Conservation (phyloP, 441 rosid genomes). For the Bocquillonia castaneifolia region DNA sequence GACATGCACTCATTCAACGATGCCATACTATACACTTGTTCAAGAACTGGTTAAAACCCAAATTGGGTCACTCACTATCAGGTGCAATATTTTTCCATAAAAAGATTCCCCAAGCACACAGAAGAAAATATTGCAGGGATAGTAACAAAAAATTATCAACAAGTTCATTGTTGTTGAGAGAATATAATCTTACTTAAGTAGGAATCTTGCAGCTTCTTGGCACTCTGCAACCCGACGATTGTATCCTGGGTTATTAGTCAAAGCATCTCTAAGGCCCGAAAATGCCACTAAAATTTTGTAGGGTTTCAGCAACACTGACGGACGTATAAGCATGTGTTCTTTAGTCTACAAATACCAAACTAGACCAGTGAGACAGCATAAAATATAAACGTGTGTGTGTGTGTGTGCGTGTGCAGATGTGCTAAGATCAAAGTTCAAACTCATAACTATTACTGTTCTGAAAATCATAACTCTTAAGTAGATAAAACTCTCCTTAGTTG, state of each 20-base stretch:
- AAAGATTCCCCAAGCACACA: background rate
- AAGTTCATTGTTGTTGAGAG: background rate
- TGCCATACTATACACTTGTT: background rate
- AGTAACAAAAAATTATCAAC: background rate
- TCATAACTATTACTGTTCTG: no score
- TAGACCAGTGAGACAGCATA: constrained; percentile 30
- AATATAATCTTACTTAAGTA: constrained; percentile 50
- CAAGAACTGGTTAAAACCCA: background rate
- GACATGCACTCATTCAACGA: no score
- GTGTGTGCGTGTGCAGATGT: no score
- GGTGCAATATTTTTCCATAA: background rate
- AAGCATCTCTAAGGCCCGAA: constrained; percentile 84
- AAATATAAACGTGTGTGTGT: constrained; percentile 4
- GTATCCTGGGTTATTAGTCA: constrained; percentile 87
- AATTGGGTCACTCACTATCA: background rate
- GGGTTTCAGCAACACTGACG: constrained; percentile 37
- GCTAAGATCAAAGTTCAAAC: no score
- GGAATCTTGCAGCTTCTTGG: constrained; percentile 79
- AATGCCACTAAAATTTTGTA: constrained; percentile 84
- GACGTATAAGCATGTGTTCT: constrained; percentile 62
- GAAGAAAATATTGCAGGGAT: background rate
- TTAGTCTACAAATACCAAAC: constrained; percentile 53
- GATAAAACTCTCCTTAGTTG: no score
- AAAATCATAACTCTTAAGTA: no score
- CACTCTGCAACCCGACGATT: constrained; percentile 87